Base-by-base conservation (phyloP, 345 rosid genomes). In the Heritiera fomes region DNA sequence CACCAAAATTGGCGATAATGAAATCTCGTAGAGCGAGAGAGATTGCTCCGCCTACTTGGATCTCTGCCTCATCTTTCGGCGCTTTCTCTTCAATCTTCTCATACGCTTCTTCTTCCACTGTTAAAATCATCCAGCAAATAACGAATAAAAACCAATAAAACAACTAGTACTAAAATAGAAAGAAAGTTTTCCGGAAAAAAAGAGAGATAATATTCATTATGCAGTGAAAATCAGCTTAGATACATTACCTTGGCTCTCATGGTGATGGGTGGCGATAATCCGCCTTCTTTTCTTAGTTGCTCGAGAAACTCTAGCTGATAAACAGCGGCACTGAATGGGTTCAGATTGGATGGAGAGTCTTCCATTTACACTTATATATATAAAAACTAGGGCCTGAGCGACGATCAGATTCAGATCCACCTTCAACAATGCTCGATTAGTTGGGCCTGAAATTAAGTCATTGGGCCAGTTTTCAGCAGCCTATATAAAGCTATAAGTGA, bases 31-130 rank as follows among this genome's bases (percentile, higher is more conserved):
- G 34, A 12, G 2, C 7, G 15, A 6, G 18, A 11, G 17, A 61
- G 40, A 61, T 0, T 64, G 45, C 20, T 17, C 49, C 34, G 69
- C n/a, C 70, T 65, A 65, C 70, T 65, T 65, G 70, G 70, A 65
- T 1, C 70, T 65, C 70, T 65, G 70, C 46, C 70, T 65, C 70
- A 38, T 65, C 70, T 65, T 65, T 65, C 70, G 47, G 70, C 49
- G 70, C 70, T 65, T 65, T 40, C 70, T 40, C 70, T 65, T 65
- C 70, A 65, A 40, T 17, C 70, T 65, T 65, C 70, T 65, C 70
- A 65, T 65, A 15, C 70, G 70, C 70, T 65, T 65, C 70, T 65
- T 65, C 49, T 65, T 65, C 70, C 47, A 65, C 70, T 65, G 46
- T 65, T 38, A 65, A 7, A 38, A 40, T 43, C n/a, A 40, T 65